Evolutionary conservation across 1,139 yeast genomes (phyloP).

Genomic region (Arxiozyma heterogenica): DNA sequence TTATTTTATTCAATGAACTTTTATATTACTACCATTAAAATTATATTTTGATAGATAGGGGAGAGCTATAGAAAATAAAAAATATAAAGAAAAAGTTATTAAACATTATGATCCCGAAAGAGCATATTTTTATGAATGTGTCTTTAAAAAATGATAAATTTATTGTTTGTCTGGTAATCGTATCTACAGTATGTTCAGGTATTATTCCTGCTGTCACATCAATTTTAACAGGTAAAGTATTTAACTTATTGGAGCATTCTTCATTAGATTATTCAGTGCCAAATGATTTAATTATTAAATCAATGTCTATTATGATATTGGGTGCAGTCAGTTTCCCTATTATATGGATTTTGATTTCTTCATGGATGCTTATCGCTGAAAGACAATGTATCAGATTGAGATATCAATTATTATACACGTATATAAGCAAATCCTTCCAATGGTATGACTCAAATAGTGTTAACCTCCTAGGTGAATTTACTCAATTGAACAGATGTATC

Average conservation of each 20-base stretch:
- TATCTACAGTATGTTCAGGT: constrained; percentile 37
- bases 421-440: constrained; percentile 35
- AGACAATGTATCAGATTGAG: constrained; percentile 56
- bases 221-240: constrained; percentile 56
- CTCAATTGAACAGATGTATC: constrained; percentile 62
- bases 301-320: constrained; percentile 47
- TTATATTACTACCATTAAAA: no score
- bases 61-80: neutral
- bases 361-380: constrained; percentile 72
- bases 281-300: constrained; percentile 36
- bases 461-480: constrained; percentile 51
- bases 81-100: neutral
- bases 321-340: constrained; percentile 47
- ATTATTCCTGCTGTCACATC: constrained; percentile 55
- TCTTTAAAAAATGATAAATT: constrained; percentile 19
- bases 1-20: neutral
- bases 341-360: constrained; percentile 47
- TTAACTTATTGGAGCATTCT: constrained; percentile 41
- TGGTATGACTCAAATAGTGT: constrained; percentile 52
- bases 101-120: neutral
- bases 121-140: constrained; percentile 19
- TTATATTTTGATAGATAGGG: no score
- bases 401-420: constrained; percentile 32
- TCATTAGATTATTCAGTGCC: constrained; percentile 32
- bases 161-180: constrained; percentile 19